These are phyloP conservation scores for Kluyveromyces dobzhanskii DNA, from an alignment of 805 yeast species.

Conservation along the genomic window DNA sequence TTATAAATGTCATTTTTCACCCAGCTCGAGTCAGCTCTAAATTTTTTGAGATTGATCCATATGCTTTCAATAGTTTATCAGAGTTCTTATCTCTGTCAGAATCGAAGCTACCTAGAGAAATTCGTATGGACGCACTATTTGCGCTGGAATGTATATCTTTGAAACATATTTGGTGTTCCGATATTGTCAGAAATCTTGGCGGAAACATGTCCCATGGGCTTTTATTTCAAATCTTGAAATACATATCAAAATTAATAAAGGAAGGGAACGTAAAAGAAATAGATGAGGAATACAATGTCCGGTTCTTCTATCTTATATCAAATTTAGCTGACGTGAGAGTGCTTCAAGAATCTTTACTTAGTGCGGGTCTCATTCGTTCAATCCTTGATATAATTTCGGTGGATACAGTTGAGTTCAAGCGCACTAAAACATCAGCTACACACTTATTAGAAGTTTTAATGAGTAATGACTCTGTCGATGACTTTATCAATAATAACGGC, in stretches of 20 bases:
- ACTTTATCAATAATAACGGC: conserved; percentile 62
- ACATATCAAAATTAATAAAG: conserved; percentile 44
- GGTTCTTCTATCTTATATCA: conserved; percentile 54
- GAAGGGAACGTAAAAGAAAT: conserved; percentile 31
- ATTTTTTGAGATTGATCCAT: conserved; percentile 65
- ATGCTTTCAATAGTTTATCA: conserved; percentile 57
- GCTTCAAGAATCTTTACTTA: conserved; percentile 46
- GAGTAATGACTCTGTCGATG: conserved; percentile 44
- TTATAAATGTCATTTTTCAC: conserved; percentile 47
- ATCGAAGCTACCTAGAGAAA: conserved; percentile 40
- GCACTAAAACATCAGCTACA: conserved; percentile 55
- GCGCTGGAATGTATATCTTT: conserved; percentile 63
- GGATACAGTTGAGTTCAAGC: conserved; percentile 41
- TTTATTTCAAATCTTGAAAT: conserved; percentile 61
- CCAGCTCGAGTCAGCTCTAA: conserved; percentile 55
- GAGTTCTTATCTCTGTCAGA: conserved; percentile 64
- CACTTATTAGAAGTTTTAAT: conserved; percentile 44
- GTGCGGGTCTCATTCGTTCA: conserved; percentile 70
- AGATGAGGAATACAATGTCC: conserved; percentile 40
- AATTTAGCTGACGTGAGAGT: conserved; percentile 50
- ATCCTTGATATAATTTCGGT: conserved; percentile 52
- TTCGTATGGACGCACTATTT: conserved; percentile 53
- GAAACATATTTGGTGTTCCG: conserved; percentile 64
- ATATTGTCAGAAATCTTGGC: conserved; percentile 66
- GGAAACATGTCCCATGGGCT: conserved; percentile 85